Evolutionary conservation across 768 basidiomycete species (phyloP).

Genomic region (Tricholoma flavovirens): DNA sequence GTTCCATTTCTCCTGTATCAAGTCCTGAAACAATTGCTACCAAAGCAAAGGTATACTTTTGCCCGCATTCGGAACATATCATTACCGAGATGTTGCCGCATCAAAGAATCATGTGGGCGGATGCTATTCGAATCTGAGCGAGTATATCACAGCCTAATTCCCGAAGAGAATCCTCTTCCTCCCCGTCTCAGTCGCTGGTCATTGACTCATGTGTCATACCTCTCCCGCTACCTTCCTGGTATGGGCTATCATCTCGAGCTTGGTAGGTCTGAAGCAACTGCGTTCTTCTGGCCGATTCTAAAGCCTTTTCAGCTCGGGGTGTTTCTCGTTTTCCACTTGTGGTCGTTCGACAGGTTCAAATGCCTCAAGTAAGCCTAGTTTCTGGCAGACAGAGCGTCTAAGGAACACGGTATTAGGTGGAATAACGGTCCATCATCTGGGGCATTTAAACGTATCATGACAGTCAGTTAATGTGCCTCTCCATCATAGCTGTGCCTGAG

Average conservation of each 20-base stretch:
- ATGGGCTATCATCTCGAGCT: conserved; percentile 50
- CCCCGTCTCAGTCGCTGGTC: neutral
- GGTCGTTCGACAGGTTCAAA: conserved; percentile 75
- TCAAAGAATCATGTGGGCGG: neutral
- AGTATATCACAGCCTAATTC: neutral
- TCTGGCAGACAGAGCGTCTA: neutral
- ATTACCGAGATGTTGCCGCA: neutral
- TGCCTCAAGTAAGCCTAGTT: conserved; percentile 50
- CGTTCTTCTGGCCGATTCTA: neutral
- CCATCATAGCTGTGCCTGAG: neutral
- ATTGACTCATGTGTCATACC: conserved; percentile 49
- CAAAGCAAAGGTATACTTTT: no score
- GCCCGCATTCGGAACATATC: neutral
- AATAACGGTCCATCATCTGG: conserved; percentile 59
- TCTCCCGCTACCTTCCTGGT: conserved; percentile 57
- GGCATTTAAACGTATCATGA: conserved; percentile 85
- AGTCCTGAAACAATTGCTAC: no score
- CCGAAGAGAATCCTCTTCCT: conserved; percentile 1
- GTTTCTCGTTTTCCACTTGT: conserved; percentile 70
- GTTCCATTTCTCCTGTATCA: no score
- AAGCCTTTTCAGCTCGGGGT: conserved; percentile 38
- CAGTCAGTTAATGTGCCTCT: conserved; percentile 43
- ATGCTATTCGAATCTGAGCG: neutral
- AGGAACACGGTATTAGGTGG: conserved; percentile 42
- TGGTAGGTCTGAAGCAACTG: conserved; percentile 34